phyloP scores from a whole-genome alignment of 2,329 filamentous ascomycete species.

The Penicillium italicum region DNA sequence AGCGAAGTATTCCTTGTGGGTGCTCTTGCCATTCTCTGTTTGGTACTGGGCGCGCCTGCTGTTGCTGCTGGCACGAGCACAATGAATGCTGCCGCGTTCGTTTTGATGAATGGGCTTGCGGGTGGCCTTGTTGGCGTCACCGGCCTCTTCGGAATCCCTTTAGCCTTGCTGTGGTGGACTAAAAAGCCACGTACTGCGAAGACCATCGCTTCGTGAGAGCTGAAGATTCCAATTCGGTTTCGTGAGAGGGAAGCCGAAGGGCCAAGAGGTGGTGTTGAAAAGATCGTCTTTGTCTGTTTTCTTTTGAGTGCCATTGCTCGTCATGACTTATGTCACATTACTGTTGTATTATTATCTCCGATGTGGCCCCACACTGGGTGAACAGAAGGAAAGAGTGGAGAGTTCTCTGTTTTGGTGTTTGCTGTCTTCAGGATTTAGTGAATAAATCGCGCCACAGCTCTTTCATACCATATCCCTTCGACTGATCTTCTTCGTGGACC shows the following conservation, averaged over 20 bases:
- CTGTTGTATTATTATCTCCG: neutral
- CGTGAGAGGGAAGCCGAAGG: neutral
- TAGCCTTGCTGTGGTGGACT: neutral
- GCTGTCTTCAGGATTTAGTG: conserved; percentile 20
- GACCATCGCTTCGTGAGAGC: neutral
- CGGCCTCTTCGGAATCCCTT: neutral
- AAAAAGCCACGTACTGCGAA: neutral
- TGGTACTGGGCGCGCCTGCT: neutral
- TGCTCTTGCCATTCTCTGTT: neutral
- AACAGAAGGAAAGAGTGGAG: neutral
- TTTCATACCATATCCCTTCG: conserved; percentile 74
- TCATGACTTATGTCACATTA: neutral
- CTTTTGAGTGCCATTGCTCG: neutral
- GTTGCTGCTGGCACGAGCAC: neutral
- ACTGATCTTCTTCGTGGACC: conserved; percentile 69
- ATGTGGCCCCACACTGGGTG: neutral
- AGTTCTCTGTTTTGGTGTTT: neutral
- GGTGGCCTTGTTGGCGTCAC: neutral
- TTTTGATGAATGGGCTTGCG: neutral
- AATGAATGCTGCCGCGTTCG: neutral
- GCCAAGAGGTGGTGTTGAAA: neutral
- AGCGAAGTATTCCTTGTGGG: neutral
- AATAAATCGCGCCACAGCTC: conserved; percentile 88
- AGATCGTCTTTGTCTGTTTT: neutral
- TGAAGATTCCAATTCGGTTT: neutral